Conservation (phyloP, 2,329 filamentous ascomycete species). For the Magnaporthiopsis poae region DNA sequence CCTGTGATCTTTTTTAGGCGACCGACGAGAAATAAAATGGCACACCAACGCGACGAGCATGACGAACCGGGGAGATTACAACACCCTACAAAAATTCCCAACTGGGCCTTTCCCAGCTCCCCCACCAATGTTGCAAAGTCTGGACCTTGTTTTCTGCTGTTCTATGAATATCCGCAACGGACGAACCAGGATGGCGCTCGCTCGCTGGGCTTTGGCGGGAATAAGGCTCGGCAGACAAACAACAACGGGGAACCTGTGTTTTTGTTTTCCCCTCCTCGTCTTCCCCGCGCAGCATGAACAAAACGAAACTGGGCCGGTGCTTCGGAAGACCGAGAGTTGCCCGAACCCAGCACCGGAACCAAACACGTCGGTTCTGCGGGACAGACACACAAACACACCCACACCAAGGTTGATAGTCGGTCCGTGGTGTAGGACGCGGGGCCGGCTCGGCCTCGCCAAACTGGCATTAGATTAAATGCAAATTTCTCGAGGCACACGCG, state of each 20-base stretch:
- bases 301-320: not conserved
- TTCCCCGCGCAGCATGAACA: not conserved
- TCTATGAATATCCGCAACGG: not conserved
- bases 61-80: not conserved
- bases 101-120: not conserved
- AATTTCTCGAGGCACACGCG: not conserved
- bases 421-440: not conserved
- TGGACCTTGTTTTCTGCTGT: not conserved
- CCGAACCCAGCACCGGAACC: not conserved
- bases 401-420: not conserved
- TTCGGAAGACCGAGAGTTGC: not conserved
- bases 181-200: not conserved
- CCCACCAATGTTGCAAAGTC: not conserved
- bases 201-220: not conserved
- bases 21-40: no score
- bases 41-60: not conserved
- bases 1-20: no score
- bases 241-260: no score
- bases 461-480: not conserved
- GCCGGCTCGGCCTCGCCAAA: not conserved
- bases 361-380: not conserved
- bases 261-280: not conserved
- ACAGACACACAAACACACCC: not conserved
- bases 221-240: not conserved
- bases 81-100: not conserved